Percentiles rank a stretch among this genome's conserved stretches.
These are phyloP conservation scores for Solanum dulcamara DNA, from an alignment of 257 asterid genomes.

Conservation along the genomic window DNA sequence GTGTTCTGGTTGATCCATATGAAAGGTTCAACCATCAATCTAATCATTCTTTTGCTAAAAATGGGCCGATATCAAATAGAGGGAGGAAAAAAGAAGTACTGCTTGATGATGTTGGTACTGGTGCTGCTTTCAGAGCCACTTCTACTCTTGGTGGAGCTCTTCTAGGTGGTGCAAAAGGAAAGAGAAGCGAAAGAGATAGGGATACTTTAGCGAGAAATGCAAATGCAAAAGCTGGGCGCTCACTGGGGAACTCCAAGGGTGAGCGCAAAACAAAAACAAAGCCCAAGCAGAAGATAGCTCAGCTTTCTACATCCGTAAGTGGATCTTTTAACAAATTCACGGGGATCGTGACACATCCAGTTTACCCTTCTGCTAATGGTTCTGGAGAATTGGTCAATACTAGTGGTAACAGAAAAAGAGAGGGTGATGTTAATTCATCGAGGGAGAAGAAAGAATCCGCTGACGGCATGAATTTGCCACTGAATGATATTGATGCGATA, in stretches of 20 bases:
- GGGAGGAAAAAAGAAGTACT: slow-evolving; percentile 79
- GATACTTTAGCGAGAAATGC: slow-evolving; percentile 22
- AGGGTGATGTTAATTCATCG: slow-evolving; percentile 21
- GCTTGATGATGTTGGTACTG: slow-evolving; percentile 69
- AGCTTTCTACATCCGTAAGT: slow-evolving; percentile 69
- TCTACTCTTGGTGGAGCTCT: slow-evolving; percentile 35
- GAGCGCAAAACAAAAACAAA: slow-evolving; percentile 76
- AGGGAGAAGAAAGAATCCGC: slow-evolving; percentile 28
- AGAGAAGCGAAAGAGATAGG: slow-evolving; percentile 75
- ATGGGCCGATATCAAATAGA: slow-evolving; percentile 57
- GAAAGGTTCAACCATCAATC: slow-evolving; percentile 29
- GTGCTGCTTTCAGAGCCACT: slow-evolving; percentile 36
- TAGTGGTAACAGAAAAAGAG: slow-evolving; percentile 36
- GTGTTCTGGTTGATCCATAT: slow-evolving; percentile 17
- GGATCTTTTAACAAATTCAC: slow-evolving; percentile 35
- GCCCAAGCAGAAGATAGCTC: slow-evolving; percentile 81
- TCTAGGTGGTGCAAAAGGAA: slow-evolving; percentile 72
- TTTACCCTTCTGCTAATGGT: slow-evolving; percentile 25
- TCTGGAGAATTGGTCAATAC: slow-evolving; percentile 34
- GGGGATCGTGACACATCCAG: slow-evolving; percentile 17
- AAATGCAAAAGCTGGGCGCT: slow-evolving; percentile 41
- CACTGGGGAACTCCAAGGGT: slow-evolving; percentile 64
- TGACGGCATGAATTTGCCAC: slow-evolving; percentile 29
- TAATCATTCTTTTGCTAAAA: slow-evolving; percentile 37
- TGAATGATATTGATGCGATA: slow-evolving; percentile 41